Base-by-base conservation (phyloP, 208 protist species). In the Leishmania tropica region DNA sequence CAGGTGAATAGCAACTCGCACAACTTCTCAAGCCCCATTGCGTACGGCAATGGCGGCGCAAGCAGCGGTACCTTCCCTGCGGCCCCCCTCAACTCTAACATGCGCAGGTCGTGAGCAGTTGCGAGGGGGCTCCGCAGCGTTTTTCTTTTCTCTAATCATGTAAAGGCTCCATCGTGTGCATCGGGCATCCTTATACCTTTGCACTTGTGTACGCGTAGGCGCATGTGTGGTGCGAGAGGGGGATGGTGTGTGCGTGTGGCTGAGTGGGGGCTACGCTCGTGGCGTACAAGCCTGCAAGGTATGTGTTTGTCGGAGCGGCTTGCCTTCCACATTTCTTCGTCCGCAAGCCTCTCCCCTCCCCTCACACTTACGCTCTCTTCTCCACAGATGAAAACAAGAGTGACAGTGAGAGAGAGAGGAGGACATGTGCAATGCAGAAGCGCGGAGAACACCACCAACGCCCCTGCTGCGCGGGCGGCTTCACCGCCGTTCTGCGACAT, bases 11-110 rank as follows among this genome's bases (percentile, higher is more conserved):
- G 79, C 84, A 74, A 79, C 67, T 67, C 81, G 11, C 76, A 85
- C 64, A 79, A 81, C 68, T 91, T 86, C 65, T 70, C 81, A 35
- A 88, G 85, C 54, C 82, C 89, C 8, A 88, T 88, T 77, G 81
- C 64, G 19, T 90, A 90, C 81, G 76, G 65, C 6, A 78, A 73
- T 35, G 62, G 65, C 47, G 75, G 60, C 0, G 64, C 65, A n/a
- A 62, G 48, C 48, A 75, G 79, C 54, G 28, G 80, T 35, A 67
- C 54, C 31, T 93, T 93, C 48, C 90, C 88, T 2, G 84, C 87
- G 11, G 40, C 89, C 35, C 89, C 89, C 17, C 47, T 90, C 45
- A 45, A 71, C 10, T 64, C 77, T 24, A 87, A 85, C 53, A 77
- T 78, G 19, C 81, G 81, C 28, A 79, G 81, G 56, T 82, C 72